Percentiles rank a stretch among this genome's conserved stretches.
Evolutionary conservation across 2,329 filamentous ascomycete species (phyloP).

Genomic region (Botrytis paeoniae): DNA sequence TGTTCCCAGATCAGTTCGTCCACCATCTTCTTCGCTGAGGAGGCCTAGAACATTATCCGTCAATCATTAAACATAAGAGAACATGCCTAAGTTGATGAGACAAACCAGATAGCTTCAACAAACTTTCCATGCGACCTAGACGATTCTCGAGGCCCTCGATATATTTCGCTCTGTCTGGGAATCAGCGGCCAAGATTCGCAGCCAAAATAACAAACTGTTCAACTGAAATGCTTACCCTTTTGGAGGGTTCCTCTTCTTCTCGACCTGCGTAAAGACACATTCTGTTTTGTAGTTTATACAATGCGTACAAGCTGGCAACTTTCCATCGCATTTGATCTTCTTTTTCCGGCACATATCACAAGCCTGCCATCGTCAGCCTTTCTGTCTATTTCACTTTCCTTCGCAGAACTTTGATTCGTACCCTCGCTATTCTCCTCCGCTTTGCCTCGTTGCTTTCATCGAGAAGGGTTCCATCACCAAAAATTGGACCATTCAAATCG

Average conservation of each 20-base stretch:
- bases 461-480: constrained; percentile 54
- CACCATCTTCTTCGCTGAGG: constrained; percentile 79
- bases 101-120: constrained; percentile 76
- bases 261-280: constrained; percentile 94
- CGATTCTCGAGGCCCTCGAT: constrained; percentile 96
- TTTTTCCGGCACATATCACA: constrained; percentile 82
- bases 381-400: background rate
- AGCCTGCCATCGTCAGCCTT: constrained; percentile 44
- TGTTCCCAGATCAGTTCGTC: constrained; percentile 81
- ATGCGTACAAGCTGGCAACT: constrained; percentile 90
- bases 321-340: constrained; percentile 98
- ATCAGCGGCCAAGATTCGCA: constrained; percentile 35
- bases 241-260: constrained; percentile 96
- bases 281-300: constrained; percentile 98
- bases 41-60: constrained; percentile 52
- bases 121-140: constrained; percentile 89
- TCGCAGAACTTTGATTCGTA: constrained; percentile 45
- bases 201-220: background rate
- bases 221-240: constrained; percentile 68
- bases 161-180: constrained; percentile 75
- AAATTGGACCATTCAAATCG: constrained; percentile 59
- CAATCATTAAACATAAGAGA: constrained; percentile 24
- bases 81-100: constrained; percentile 14
- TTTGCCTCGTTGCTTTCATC: constrained; percentile 76
- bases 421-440: constrained; percentile 54